Percentiles rank a stretch among this genome's conserved stretches.
These are phyloP conservation scores for Aspergillus panamensis DNA, from an alignment of 495 filamentous ascomycete genomes.

Conservation along the genomic window DNA sequence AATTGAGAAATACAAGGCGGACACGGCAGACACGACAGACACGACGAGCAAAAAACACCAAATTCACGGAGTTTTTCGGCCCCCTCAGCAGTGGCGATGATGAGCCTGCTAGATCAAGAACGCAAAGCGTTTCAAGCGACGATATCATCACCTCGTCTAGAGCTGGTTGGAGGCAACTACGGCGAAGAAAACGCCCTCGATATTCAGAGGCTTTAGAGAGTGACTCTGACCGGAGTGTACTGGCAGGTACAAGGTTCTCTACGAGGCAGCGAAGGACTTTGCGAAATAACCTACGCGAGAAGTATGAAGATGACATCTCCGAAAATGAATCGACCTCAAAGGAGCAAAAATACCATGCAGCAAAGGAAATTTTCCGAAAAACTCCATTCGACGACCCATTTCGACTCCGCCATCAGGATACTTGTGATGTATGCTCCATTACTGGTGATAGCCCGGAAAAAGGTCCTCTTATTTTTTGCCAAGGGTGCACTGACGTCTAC, in stretches of 20 bases:
- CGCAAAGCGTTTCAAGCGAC: conserved; percentile 23
- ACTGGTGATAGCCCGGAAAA: conserved; percentile 51
- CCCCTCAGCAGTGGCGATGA: conserved; percentile 21
- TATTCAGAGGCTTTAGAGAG: conserved; percentile 10
- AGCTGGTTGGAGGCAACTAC: conserved; percentile 40
- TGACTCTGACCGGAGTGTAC: conserved; percentile 16
- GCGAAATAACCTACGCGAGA: conserved; percentile 60
- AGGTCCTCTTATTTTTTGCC: conserved; percentile 73
- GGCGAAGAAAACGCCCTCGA: conserved; percentile 17
- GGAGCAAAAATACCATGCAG: conserved; percentile 48
- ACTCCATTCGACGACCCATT: conserved; percentile 58
- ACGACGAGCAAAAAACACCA: conserved; percentile 15
- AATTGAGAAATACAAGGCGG: conserved; percentile 1
- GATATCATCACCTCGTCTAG: conserved; percentile 20
- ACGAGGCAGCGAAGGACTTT: conserved; percentile 27
- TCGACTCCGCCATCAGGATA: conserved; percentile 58
- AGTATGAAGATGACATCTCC: conserved; percentile 64
- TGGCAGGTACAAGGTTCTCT: conserved; percentile 27
- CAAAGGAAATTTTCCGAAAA: conserved; percentile 65
- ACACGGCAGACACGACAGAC: too few species aligned
- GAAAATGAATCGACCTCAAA: conserved; percentile 48
- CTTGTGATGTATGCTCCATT: conserved; percentile 69
- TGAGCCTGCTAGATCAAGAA: not conserved
- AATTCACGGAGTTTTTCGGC: conserved; percentile 23
- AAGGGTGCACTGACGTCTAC: conserved; percentile 81